Evolutionary conservation across 257 asterid genomes (phyloP), one percentile per base, ranked within the genome.

Genomic region (Lantana camara): DNA sequence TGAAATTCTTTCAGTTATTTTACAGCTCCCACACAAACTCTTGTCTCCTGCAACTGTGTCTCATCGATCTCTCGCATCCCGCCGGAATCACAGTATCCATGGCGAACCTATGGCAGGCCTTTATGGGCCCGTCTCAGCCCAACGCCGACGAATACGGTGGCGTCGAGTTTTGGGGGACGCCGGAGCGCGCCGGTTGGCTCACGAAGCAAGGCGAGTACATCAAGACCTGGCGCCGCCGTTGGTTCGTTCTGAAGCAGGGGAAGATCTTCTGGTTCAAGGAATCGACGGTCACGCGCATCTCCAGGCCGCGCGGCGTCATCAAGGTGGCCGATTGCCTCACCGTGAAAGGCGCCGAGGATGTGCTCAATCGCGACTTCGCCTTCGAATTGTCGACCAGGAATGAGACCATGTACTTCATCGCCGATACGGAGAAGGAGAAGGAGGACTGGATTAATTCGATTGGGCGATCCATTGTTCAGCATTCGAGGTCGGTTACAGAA

Each of bases 211-310:
- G 93, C 27, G 96, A 87, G 73, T 85, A 87, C 73, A 87, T 87
- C 46, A 87, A 87, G 77, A 87, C 90, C 2, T 87, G 96, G 96
- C 77, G 96, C 24, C 93, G 96, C 69, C 85, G 96, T 4, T 87
- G 93, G 93, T 87, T 87, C 82, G 82, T 85, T 3, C 60, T 87
- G 53, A 87, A 87, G 72, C 88, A 85, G 50, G 90, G 96, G 8
- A 87, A 79, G 58, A 81, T 87, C 38, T 87, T 87, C 81, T 87
- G 96, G 96, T 87, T 87, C 82, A 87, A 87, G 81, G 96, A 81
- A 22, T 68, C 79, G 14, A 56, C 60, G 59, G 60, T 87, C 68
- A 75, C 60, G 4, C 82, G 88, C 12, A 81, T 53, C 21, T 82
- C 96, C 65, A 59, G 14, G 7, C 82, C 96, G 0, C 96, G 96